These are phyloP conservation scores for Wilcoxina mikolae DNA, from an alignment of 495 filamentous ascomycete species.

Conservation along the genomic window DNA sequence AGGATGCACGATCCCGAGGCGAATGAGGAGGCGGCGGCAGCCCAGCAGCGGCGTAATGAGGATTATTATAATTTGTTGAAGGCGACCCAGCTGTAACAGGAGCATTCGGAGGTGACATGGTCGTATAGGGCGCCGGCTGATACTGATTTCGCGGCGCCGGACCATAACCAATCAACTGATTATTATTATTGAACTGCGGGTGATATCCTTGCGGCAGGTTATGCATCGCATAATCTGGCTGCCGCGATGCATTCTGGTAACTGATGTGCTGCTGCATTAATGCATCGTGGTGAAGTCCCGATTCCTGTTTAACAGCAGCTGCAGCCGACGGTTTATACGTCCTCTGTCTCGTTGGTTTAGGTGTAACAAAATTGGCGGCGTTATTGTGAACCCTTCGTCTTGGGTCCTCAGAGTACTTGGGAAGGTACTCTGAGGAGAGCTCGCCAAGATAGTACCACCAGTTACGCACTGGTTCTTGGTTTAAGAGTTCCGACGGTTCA, in stretches of 20 bases:
- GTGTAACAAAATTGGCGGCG: conserved; percentile 39
- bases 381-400: conserved; percentile 42
- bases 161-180: conserved; percentile 50
- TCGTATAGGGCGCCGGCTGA: conserved; percentile 34
- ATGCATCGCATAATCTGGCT: background rate
- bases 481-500: conserved; percentile 25
- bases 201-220: background rate
- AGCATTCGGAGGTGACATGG: background rate
- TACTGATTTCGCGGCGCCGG: conserved; percentile 20
- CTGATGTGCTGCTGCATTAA: background rate
- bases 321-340: background rate
- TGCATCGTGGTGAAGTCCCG: background rate
- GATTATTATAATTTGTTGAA: background rate
- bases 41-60: too few species aligned
- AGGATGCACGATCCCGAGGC: conserved; percentile 28
- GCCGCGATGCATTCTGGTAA: background rate
- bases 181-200: conserved; percentile 36
- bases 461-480: conserved; percentile 49
- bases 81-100: background rate
- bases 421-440: conserved; percentile 78
- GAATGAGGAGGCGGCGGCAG: conserved; percentile 15
- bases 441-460: conserved; percentile 84
- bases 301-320: background rate
- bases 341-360: conserved; percentile 9
- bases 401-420: conserved; percentile 79